phyloP scores from a whole-genome alignment of 345 rosid species.

The Camelina laxa region DNA sequence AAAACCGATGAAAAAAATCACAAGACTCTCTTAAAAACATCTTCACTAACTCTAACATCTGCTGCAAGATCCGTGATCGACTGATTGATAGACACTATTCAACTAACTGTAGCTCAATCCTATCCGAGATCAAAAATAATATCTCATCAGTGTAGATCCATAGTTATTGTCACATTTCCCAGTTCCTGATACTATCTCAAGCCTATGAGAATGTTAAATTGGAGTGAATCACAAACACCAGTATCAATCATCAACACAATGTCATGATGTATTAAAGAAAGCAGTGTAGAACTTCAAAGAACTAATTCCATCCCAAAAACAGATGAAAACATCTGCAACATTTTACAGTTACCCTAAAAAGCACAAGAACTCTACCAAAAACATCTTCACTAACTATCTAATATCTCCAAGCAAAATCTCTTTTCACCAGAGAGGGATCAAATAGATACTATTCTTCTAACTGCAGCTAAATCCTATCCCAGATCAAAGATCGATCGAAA shows the following conservation, averaged over 20 bases:
- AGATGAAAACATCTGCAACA: neutral
- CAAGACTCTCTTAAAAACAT: constrained; percentile 10
- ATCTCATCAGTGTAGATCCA: neutral
- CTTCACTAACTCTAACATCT: neutral
- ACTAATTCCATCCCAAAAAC: neutral
- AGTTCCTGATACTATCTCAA: neutral
- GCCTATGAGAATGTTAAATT: neutral
- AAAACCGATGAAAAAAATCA: neutral
- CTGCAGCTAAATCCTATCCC: constrained; percentile 8
- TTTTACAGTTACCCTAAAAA: no score
- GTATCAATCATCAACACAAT: neutral
- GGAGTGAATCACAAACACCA: neutral
- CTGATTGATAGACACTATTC: neutral
- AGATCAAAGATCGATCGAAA: neutral
- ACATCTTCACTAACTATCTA: neutral
- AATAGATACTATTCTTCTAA: neutral
- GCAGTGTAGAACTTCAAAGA: neutral
- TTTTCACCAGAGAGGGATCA: no score
- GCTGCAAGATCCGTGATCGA: neutral
- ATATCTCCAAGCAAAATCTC: neutral
- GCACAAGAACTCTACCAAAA: constrained; percentile 11
- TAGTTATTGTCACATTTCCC: neutral
- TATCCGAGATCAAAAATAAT: neutral
- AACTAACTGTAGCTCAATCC: constrained; percentile 5
- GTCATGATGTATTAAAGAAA: neutral